phyloP scores from a whole-genome alignment of 2,329 filamentous ascomycete species.

The Metarhizium sp. region DNA sequence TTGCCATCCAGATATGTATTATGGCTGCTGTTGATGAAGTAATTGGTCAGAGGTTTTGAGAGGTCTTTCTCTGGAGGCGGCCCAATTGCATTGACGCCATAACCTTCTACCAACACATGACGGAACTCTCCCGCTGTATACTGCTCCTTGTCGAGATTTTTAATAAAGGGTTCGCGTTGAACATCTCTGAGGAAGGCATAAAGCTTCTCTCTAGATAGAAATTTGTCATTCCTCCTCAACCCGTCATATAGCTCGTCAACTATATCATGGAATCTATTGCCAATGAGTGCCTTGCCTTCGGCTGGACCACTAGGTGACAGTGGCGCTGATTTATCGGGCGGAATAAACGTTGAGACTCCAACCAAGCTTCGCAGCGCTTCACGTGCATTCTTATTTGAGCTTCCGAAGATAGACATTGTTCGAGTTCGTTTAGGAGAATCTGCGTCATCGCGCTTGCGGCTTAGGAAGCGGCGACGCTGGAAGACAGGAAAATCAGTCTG shows the following conservation, averaged over 20 bases:
- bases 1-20: slow-evolving; percentile 89
- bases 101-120: slow-evolving; percentile 34
- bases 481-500: slow-evolving; percentile 2
- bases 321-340: slow-evolving; percentile 16
- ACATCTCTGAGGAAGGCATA: slow-evolving; percentile 37
- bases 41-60: slow-evolving; percentile 67
- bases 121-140: slow-evolving; percentile 42
- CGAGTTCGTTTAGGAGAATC: slow-evolving; percentile 21
- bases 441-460: slow-evolving; percentile 4
- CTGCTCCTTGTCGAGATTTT: slow-evolving; percentile 25
- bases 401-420: slow-evolving; percentile 31
- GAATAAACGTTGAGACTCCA: slow-evolving; percentile 18
- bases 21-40: slow-evolving; percentile 91
- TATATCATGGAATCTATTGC: slow-evolving; percentile 37
- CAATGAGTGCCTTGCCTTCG: slow-evolving; percentile 30
- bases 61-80: slow-evolving; percentile 45
- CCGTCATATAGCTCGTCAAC: slow-evolving; percentile 38
- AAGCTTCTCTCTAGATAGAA: slow-evolving; percentile 29
- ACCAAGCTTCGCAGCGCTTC: slow-evolving; percentile 23
- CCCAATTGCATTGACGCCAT: slow-evolving; percentile 33
- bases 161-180: slow-evolving; percentile 34
- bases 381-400: slow-evolving; percentile 21
- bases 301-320: slow-evolving; percentile 12
- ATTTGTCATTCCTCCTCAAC: slow-evolving; percentile 25
- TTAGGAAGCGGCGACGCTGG: slow-evolving; percentile 10